Percentiles rank a stretch among this genome's conserved stretches.
Evolutionary conservation across 768 basidiomycete species (phyloP).

Genomic region (Sporobolomyces roseus): DNA sequence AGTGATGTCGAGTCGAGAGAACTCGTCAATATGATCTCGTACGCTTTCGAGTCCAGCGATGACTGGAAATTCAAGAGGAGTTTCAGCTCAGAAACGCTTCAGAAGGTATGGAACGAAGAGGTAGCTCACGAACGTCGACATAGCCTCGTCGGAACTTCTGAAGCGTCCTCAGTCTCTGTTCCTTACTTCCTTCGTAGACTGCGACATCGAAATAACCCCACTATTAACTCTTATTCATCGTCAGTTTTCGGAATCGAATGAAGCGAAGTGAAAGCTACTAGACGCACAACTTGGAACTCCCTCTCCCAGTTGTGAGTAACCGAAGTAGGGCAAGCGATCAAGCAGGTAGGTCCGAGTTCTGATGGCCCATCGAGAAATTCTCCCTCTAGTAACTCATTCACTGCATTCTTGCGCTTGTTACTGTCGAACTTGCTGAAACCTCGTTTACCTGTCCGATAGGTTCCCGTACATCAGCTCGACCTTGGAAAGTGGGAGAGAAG

Average conservation of each 20-base stretch:
- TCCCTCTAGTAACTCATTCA: not conserved
- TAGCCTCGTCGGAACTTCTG: conserved; percentile 74
- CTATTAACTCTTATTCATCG: conserved; percentile 49
- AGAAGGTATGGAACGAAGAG: not conserved
- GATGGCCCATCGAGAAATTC: conserved; percentile 58
- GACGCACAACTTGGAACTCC: conserved; percentile 71
- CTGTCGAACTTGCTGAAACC: conserved; percentile 59
- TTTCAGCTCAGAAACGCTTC: not conserved
- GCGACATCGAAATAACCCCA: conserved; percentile 94
- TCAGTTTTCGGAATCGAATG: not conserved
- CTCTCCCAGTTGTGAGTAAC: conserved; percentile 85
- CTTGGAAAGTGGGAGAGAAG: not conserved
- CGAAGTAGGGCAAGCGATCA: conserved; percentile 80
- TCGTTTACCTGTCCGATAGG: conserved; percentile 53
- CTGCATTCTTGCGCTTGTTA: conserved; percentile 57
- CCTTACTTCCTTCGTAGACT: conserved; percentile 58
- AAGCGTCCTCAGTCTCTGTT: conserved; percentile 59
- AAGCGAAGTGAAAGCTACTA: not conserved
- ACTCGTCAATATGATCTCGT: conserved; percentile 62
- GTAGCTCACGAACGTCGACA: conserved; percentile 69
- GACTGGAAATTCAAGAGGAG: conserved; percentile 56
- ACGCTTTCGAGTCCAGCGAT: conserved; percentile 76
- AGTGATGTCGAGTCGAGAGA: conserved; percentile 61
- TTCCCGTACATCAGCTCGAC: not conserved
- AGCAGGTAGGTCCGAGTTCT: conserved; percentile 73